Conservation (phyloP, 805 yeast species). For the Priceomyces castillae region DNA sequence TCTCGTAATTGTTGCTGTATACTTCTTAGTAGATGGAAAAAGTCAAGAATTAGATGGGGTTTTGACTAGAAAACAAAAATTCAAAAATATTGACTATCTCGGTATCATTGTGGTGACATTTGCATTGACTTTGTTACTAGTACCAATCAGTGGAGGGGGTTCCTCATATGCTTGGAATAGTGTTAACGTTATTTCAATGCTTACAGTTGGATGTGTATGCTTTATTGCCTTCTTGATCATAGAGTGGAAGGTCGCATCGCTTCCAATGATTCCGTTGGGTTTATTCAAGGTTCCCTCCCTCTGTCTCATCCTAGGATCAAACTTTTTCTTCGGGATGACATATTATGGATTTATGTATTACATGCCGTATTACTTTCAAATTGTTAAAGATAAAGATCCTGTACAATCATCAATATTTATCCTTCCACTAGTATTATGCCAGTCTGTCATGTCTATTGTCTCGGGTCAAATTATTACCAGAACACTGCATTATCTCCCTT, state of each 20-base stretch:
- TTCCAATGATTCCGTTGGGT: slow-evolving; percentile 33
- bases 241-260: slow-evolving; percentile 27
- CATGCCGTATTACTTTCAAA: slow-evolving; percentile 22
- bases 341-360: slow-evolving; percentile 24
- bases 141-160: slow-evolving; percentile 66
- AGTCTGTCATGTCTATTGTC: slow-evolving; percentile 38
- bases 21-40: slow-evolving; percentile 31
- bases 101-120: slow-evolving; percentile 49
- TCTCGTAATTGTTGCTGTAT: slow-evolving; percentile 25
- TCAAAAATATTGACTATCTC: slow-evolving; percentile 48
- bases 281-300: slow-evolving; percentile 21
- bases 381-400: slow-evolving; percentile 19
- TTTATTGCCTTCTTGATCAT: slow-evolving; percentile 20
- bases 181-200: slow-evolving; percentile 32
- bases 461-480: slow-evolving; percentile 44
- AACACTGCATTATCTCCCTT: slow-evolving; percentile 39
- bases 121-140: slow-evolving; percentile 46
- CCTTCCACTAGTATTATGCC: slow-evolving; percentile 37
- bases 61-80: slow-evolving; percentile 32
- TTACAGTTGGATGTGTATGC: slow-evolving; percentile 29
- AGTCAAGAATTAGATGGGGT: slow-evolving; percentile 17
- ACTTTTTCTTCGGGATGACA: slow-evolving; percentile 28
- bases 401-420: slow-evolving; percentile 19
- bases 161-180: slow-evolving; percentile 54
- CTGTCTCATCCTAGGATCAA: slow-evolving; percentile 17